Percentiles rank a stretch among this genome's conserved stretches.
Evolutionary conservation across 345 rosid genomes (phyloP).

Genomic region (Noccaea caerulescens): DNA sequence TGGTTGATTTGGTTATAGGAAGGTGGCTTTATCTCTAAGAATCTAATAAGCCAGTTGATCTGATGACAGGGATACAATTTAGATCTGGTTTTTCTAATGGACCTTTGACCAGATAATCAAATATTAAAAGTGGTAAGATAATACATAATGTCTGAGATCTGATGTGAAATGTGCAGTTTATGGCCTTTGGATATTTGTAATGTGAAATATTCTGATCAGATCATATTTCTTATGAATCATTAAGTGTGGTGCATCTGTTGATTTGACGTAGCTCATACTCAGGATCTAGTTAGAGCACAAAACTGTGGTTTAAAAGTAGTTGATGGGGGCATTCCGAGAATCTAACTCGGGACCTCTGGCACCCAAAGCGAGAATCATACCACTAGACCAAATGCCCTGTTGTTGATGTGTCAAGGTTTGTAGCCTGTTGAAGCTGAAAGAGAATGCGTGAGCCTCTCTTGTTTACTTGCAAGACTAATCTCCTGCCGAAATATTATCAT

Average conservation of each 20-base stretch:
- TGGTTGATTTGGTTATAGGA: constrained; percentile 9
- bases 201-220: constrained; percentile 3
- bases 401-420: neutral
- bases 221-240: no score
- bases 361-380: constrained; percentile 28
- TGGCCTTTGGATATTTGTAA: neutral
- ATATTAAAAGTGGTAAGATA: neutral
- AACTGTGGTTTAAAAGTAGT: neutral
- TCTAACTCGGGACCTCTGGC: constrained; percentile 58
- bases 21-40: neutral
- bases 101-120: constrained; percentile 3
- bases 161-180: neutral
- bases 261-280: no score
- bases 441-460: no score
- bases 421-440: no score
- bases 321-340: constrained; percentile 58
- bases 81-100: constrained; percentile 1
- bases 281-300: no score
- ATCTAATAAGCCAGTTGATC: constrained; percentile 2
- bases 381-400: neutral
- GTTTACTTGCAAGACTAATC: no score
- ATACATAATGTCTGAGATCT: constrained; percentile 7
- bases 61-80: constrained; percentile 4
- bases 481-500: no score
- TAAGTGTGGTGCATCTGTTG: no score